A percentile compares a stretch with the other conserved stretches of the same genome.
These are phyloP conservation scores for Bacidia rubella DNA, from an alignment of 495 filamentous ascomycete species.

Conservation along the genomic window DNA sequence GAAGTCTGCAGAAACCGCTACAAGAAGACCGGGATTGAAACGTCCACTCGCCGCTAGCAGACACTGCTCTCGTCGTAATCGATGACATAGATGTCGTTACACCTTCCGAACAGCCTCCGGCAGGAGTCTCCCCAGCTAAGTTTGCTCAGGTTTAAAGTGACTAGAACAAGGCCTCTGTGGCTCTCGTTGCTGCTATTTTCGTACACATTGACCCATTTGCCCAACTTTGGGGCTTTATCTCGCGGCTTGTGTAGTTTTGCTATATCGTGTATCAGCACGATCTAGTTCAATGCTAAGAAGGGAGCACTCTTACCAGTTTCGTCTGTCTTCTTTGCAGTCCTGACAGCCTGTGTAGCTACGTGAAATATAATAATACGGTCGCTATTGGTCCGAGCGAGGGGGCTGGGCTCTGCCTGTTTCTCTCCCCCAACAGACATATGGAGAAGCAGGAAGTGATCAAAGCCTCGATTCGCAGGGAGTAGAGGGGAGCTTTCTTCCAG, in stretches of 20 bases:
- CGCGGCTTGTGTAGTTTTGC: not conserved
- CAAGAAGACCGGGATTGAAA: too few species aligned
- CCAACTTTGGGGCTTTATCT: not conserved
- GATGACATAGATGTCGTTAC: not conserved
- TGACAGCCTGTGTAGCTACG: not conserved
- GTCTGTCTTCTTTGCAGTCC: not conserved
- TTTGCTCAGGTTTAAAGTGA: not conserved
- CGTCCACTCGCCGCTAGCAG: too few species aligned
- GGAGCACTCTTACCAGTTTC: not conserved
- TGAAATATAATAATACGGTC: not conserved
- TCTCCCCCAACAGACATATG: not conserved
- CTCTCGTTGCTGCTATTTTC: not conserved
- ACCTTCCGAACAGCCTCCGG: not conserved
- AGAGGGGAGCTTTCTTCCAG: not conserved
- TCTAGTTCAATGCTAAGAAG: not conserved
- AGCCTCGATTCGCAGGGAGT: not conserved
- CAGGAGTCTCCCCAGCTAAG: not conserved
- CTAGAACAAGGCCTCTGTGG: not conserved
- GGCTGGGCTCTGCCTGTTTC: not conserved
- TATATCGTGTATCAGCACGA: not conserved
- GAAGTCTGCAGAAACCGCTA: too few species aligned
- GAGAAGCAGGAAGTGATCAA: not conserved
- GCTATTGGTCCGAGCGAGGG: not conserved
- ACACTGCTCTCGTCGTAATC: not conserved
- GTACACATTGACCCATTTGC: not conserved